Base-by-base conservation (phyloP, 176 grass and related monocot genomes). In the Melocanna baccifera region DNA sequence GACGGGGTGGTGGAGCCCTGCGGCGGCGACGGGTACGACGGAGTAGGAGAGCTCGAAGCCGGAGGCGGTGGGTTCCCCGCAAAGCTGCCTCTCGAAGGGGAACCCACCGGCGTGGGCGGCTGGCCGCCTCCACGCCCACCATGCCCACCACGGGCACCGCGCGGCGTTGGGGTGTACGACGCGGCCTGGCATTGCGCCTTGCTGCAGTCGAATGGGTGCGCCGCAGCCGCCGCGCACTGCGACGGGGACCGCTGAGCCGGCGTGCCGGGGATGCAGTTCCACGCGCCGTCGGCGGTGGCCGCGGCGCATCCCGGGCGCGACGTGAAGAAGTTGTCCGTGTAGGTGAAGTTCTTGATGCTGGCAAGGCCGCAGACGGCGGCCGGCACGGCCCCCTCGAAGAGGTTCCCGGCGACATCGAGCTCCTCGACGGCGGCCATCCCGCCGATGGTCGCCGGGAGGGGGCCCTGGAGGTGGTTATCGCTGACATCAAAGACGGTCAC, bases 401-500 rank as follows among this genome's bases (percentile, higher is more conserved):
- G 51, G 88, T 97, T 97, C 18, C 78, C 36, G 0, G 92, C 92
- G 10, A 97, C 16, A 57, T 91, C 84, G 2, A 97, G 88, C 86
- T 97, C 73, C 84, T 92, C 86, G 4, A 97, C 81, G 2, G 63
- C 86, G 1, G 45, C 76, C 92, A 92, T 86, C 4, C 81, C 86
- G 0, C 15, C 84, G 1, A 97, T 1, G 51, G 39, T 51, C 0
- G 62, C 10, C 19, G 92, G 95, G 12, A 94, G 59, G 2, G 73
- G 39, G 0, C 95, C 95, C 67, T 89, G 84, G 3, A 97, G 81
- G 12, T 59, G 53, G 84, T 97, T 97, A 18, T 71, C 93, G 57
- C 95, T 94, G 29, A 97, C 95, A 53, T 97, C 95, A 16, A 97
- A 97, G 56, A 97, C 90, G 0, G 92, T 97, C 28, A 90, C 62